phyloP scores from a whole-genome alignment of 2,329 filamentous ascomycete species.

The Paecilomyces fulvus region DNA sequence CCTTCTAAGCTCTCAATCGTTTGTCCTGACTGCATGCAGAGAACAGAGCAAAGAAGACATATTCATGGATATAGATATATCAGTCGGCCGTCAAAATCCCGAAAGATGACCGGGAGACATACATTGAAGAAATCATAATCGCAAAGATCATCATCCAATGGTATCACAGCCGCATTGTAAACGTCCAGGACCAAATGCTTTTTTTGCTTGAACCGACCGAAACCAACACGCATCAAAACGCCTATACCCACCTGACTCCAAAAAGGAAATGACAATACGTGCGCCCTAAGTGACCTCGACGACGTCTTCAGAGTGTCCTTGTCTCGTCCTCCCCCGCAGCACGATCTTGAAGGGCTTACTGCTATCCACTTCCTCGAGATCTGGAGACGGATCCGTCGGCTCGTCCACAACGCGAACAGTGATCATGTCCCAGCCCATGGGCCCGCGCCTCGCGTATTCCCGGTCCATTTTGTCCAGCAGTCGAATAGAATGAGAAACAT shows the following conservation, averaged over 20 bases:
- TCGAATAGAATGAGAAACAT: slow-evolving; percentile 3
- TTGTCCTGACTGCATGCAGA: background rate
- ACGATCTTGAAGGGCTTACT: slow-evolving; percentile 3
- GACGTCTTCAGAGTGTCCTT: background rate
- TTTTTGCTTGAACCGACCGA: background rate
- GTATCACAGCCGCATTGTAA: background rate
- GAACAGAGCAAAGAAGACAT: background rate
- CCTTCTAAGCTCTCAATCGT: background rate
- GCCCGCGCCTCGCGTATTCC: background rate
- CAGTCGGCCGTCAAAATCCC: background rate
- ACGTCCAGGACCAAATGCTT: background rate
- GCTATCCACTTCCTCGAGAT: slow-evolving; percentile 1
- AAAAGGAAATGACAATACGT: background rate
- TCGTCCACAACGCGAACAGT: slow-evolving; percentile 3
- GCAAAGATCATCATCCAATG: background rate
- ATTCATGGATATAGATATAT: background rate
- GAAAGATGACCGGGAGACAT: background rate
- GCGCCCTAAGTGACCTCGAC: background rate
- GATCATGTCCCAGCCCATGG: background rate
- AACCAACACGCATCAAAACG: background rate
- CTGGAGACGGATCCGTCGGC: slow-evolving; percentile 1
- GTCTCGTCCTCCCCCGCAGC: background rate
- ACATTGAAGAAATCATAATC: background rate
- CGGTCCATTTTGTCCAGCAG: slow-evolving; percentile 4
- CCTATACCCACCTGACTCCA: background rate